Evolutionary conservation across 164 flowering plant species (phyloP), one percentile per base, ranked within the genome.

Genomic region (Kalanchoe fedtschenkoi): DNA sequence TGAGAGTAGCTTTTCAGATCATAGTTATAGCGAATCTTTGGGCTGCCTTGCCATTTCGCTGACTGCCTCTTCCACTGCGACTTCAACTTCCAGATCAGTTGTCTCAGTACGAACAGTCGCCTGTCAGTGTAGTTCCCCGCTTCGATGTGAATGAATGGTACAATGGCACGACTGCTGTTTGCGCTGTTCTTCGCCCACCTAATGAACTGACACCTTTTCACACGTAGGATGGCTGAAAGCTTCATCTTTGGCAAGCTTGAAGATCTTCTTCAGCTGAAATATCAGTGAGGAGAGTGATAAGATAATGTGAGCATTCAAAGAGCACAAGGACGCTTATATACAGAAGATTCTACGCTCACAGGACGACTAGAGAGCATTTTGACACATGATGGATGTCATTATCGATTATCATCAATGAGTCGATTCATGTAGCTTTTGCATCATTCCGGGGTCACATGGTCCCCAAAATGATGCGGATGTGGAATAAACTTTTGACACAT

Each of bases 1-100:
- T 58, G 61, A 9, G 61, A 19, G 28, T 58, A 58, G 61, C 61
- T 58, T 58, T 58, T 19, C 41, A 58, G 61, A 58, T 58, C 61
- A 11, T 58, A 58, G 41, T 14, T 37, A 33, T 58, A 58, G 8
- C 61, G 42, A 24, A 58, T 24, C 13, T 37, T 26, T 2, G 56
- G 61, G 19, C 6, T 58, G 16, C 39, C 28, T 14, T 58, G 61
- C 61, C 61, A 58, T 58, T 58, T 58, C 60, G 29, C 5, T 17
- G 21, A 30, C 13, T 10, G 17, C 0, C 29, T 33, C 61, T 19
- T 58, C 61, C 61, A 58, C 42, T 58, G 61, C 1, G 61, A 58
- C 42, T 58, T 58, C 39, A 58, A 34, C 13, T 58, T 58, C 41
- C 61, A 34, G 5, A 58, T 22, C 16, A 58, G 14, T 6, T 34